Evolutionary conservation across 2,329 filamentous ascomycete species (phyloP), one percentile per base, ranked within the genome.

Genomic region (Pseudocercospora pini-densiflorae): DNA sequence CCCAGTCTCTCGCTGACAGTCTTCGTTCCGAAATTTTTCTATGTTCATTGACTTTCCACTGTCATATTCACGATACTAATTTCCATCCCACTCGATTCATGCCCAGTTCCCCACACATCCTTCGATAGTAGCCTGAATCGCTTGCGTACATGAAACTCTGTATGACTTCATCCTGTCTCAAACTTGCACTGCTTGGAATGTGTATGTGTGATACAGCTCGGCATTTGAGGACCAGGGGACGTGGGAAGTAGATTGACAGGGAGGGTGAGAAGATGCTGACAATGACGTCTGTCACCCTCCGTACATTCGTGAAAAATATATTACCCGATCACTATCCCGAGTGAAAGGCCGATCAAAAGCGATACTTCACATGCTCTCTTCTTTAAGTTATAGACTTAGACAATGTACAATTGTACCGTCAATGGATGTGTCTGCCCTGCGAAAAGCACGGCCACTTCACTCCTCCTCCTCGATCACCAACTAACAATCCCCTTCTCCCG

Each of bases 401-500:
- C 9, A 12, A 36, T 36, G 33, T 43, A 19, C 40, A n/a, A 8
- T 8, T 36, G 31, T 33, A 33, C 31, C 31, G 9, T 33, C 31
- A 33, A 12, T 33, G 19, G 8, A 43, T 8, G 29, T 31, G 29
- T 9, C 29, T 31, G 29, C 8, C 29, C 29, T 9, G 29, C 5
- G 29, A 31, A 31, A 6, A 36, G 12, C 33, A 14, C 33, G 9
- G 33, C 33, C 33, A 36, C 33, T 2, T 36, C 33, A 36, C 33
- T 36, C 33, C 33, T 14, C 33, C 33, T 12, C 12, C 12, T 14
- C 16, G 10, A 33, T 74, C 65, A 98, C 95, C 95, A 99, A 81
- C 94, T 98, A 77, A 92, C 87, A 73, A 97, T 63, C 8, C 92
- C 92, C 77, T 84, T 92, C 63, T 84, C 85, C 54, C 95, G 84